A percentile compares a stretch with the other conserved stretches of the same genome.
These are phyloP conservation scores for Pachysandra terminalis DNA, from an alignment of 164 flowering plant species.

Conservation along the genomic window DNA sequence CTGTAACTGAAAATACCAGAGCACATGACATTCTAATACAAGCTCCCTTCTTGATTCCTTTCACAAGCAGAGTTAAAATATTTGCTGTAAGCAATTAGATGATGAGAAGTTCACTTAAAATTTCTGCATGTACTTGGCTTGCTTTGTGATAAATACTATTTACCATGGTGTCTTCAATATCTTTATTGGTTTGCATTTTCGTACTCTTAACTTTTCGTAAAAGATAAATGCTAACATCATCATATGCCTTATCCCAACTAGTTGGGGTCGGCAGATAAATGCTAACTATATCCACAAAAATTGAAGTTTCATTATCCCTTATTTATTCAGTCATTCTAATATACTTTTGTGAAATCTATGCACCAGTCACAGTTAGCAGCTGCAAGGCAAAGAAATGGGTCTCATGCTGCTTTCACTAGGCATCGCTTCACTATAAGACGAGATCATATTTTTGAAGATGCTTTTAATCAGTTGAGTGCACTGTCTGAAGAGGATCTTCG, in stretches of 20 bases:
- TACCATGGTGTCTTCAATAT: background rate
- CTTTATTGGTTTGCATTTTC: background rate
- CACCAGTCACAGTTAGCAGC: slow-evolving; percentile 74
- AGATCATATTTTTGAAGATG: slow-evolving; percentile 92
- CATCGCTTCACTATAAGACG: slow-evolving; percentile 81
- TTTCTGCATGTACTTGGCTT: slow-evolving; percentile 2
- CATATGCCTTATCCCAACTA: too few species aligned
- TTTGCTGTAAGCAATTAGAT: slow-evolving; percentile 61
- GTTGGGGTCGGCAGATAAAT: too few species aligned
- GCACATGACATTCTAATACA: slow-evolving; percentile 78
- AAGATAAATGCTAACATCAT: background rate
- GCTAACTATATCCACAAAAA: too few species aligned
- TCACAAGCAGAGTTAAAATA: slow-evolving; percentile 90
- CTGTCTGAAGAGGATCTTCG: slow-evolving; percentile 87
- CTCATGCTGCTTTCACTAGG: slow-evolving; percentile 58
- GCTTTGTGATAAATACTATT: background rate
- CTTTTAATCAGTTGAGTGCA: slow-evolving; percentile 73
- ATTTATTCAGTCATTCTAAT: background rate
- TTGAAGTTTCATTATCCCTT: background rate
- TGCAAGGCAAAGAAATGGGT: slow-evolving; percentile 53
- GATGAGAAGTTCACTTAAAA: background rate
- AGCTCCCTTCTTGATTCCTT: slow-evolving; percentile 94
- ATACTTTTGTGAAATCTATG: slow-evolving; percentile 7
- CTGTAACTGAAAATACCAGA: slow-evolving; percentile 66
- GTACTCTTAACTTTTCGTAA: background rate